Conservation (phyloP, 768 basidiomycete species). For the Mycena albidolilacea region DNA sequence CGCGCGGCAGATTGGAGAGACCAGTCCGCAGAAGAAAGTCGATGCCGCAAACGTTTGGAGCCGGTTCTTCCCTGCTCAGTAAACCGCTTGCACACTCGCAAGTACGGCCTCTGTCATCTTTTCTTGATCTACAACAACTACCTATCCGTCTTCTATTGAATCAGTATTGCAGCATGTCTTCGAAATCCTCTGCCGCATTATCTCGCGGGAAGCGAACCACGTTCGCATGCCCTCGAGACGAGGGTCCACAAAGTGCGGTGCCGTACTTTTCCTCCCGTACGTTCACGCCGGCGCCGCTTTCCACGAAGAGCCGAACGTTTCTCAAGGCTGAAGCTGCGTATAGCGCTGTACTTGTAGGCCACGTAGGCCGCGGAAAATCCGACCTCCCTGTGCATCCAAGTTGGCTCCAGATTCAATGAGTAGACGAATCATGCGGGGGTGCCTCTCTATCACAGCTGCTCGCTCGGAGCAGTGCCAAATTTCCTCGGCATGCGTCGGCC, state of each 20-base stretch:
- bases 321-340: not conserved
- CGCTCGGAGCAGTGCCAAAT: not conserved
- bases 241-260: not conserved
- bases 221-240: not conserved
- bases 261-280: not conserved
- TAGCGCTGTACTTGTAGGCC: not conserved
- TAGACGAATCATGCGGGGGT: not conserved
- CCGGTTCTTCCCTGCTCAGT: conserved; percentile 34
- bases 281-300: conserved; percentile 1
- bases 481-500: not conserved
- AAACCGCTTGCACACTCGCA: not conserved
- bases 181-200: not conserved
- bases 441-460: not conserved
- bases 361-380: not conserved
- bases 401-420: not conserved
- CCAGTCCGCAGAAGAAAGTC: conserved; percentile 27
- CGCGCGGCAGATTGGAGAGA: conserved; percentile 25
- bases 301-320: not conserved
- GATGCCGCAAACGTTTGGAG: conserved; percentile 20
- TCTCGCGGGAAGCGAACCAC: not conserved
- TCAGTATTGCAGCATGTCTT: too few relatives aligned
- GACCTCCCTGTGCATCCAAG: not conserved
- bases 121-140: too few relatives aligned
- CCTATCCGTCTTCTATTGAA: too few relatives aligned
- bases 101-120: too few relatives aligned